phyloP scores from a whole-genome alignment of 176 grass and related monocot species.

The Urochloa ruziziensis region DNA sequence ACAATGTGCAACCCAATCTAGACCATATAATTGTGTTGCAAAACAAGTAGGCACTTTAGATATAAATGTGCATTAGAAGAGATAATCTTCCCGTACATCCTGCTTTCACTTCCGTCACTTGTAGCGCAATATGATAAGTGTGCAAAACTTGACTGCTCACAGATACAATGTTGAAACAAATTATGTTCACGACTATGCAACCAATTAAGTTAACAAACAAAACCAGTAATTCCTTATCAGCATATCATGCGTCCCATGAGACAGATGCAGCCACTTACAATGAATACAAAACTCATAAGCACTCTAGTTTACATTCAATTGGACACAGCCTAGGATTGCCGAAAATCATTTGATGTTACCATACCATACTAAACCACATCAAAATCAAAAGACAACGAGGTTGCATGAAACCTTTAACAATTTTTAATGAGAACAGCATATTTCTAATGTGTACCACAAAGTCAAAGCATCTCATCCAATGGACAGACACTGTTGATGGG shows the following conservation, averaged over 20 bases:
- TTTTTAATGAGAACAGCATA: background rate
- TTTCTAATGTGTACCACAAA: background rate
- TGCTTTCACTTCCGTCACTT: background rate
- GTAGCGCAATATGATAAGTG: background rate
- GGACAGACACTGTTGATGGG: no score
- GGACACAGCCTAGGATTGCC: background rate
- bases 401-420: background rate
- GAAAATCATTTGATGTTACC: background rate
- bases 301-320: background rate
- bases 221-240: background rate
- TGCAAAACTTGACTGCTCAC: background rate
- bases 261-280: background rate
- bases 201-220: background rate
- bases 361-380: background rate
- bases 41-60: background rate
- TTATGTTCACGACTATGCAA: background rate
- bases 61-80: background rate
- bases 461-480: background rate
- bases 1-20: background rate
- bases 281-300: background rate
- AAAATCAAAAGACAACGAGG: background rate
- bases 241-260: background rate
- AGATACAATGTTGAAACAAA: background rate
- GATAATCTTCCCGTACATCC: no score
- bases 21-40: background rate